Evolutionary conservation across 2,329 filamentous ascomycete species (phyloP), one percentile per base, ranked within the genome.

Genomic region (Aspergillus sp.): DNA sequence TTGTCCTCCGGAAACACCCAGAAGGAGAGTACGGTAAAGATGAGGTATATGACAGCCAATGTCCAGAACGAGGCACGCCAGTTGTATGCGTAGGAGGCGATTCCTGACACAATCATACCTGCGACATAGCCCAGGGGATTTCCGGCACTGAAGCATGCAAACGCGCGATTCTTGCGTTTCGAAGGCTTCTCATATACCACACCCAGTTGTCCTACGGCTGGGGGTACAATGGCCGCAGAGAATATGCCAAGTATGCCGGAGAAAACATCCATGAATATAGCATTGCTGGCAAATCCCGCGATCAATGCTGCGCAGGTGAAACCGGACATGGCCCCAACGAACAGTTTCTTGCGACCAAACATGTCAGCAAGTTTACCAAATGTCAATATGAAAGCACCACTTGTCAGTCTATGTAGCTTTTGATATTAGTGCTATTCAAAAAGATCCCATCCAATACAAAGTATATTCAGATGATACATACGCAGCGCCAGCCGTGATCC

Each of bases 311-410:
- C 75, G 26, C 79, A 61, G 4, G 76, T 73, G 57, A 83, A 84
- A 13, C 78, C 70, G 11, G 72, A 73, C 68, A 85, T 75, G 37
- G 80, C 82, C 7, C 65, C 62, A 12, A 85, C 72, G 54, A 85
- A 81, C 58, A 85, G 71, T 0, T 65, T 52, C 51, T 80, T 81
- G 30, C 82, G 74, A n/a, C 82, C 83, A 38, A 86, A 79, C 36
- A 85, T 68, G 56, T 86, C 83, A 2, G 82, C 81, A 6, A 85
- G 65, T 51, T 78, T 79, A 33, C 82, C 83, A 46, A 86, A 83
- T 52, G 82, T 77, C 7, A 87, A 72, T 49, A 87, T 73, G 52
- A 86, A 80, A 0, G 82, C 75, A 6, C 82, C 82, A 31, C 78
- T 78, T 1, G 77, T 78, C 11, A 87, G 70, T 10, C 76, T 78